Evolutionary conservation across 768 basidiomycete species (phyloP).

Genomic region (Psilocybe sp.): DNA sequence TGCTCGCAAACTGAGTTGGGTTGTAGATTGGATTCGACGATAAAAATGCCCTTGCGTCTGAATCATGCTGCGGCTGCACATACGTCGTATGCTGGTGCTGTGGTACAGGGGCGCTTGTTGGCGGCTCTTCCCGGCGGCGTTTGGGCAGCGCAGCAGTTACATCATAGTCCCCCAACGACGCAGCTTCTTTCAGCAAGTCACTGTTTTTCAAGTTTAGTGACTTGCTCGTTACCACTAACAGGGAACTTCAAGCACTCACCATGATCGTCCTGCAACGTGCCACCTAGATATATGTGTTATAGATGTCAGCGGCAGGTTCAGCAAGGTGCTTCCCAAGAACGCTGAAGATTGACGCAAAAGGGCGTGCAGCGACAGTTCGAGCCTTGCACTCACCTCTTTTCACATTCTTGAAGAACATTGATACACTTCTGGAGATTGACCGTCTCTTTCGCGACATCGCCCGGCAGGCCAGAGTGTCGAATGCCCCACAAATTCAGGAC

Average conservation of each 20-base stretch:
- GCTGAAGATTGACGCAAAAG: background rate
- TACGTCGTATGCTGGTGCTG: background rate
- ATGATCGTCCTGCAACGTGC: constrained; percentile 35
- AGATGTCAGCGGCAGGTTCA: background rate
- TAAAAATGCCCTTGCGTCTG: background rate
- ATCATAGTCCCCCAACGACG: constrained; percentile 52
- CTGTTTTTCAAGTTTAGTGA: constrained; percentile 30
- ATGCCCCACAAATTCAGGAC: constrained; percentile 55
- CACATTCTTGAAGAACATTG: constrained; percentile 15
- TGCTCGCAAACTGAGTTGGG: too few species aligned
- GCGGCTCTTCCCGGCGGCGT: constrained; percentile 40
- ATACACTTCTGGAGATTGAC: constrained; percentile 44
- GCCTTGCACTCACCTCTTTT: constrained; percentile 3
- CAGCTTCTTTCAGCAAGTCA: constrained; percentile 59
- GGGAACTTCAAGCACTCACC: constrained; percentile 20
- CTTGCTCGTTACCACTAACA: constrained; percentile 20
- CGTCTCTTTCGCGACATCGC: constrained; percentile 39
- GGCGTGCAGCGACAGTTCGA: background rate
- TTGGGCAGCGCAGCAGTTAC: constrained; percentile 35
- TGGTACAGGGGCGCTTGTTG: background rate
- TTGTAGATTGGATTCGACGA: too few species aligned
- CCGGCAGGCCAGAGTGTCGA: constrained; percentile 30
- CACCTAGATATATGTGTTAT: constrained; percentile 21
- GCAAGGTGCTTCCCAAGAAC: too few species aligned
- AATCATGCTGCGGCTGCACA: background rate